These are phyloP conservation scores for Brassica carinata DNA, from an alignment of 345 rosid genomes.

Conservation along the genomic window DNA sequence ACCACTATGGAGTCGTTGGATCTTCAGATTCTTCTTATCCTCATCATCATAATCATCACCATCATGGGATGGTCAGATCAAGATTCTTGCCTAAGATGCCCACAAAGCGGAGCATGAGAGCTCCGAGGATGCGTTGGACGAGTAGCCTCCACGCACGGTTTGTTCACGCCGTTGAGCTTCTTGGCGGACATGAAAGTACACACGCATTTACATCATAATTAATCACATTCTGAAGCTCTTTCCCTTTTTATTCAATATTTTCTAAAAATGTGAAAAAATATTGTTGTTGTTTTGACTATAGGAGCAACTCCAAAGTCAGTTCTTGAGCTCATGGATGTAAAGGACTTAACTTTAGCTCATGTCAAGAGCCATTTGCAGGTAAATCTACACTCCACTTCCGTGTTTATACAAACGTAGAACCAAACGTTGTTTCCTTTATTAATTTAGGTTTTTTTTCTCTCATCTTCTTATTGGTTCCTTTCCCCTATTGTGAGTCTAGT, in stretches of 20 bases:
- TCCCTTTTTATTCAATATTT: neutral
- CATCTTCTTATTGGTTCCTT: constrained; percentile 22
- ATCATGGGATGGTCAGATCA: constrained; percentile 63
- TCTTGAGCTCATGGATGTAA: constrained; percentile 88
- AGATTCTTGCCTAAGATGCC: constrained; percentile 72
- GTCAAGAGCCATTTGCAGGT: constrained; percentile 96
- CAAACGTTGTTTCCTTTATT: neutral
- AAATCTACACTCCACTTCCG: constrained; percentile 20
- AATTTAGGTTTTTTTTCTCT: neutral
- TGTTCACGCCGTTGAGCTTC: constrained; percentile 87
- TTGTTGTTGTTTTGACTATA: constrained; percentile 29
- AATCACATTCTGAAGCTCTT: neutral
- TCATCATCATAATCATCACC: constrained; percentile 45
- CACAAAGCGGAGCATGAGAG: constrained; percentile 79
- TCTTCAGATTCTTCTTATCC: constrained; percentile 50
- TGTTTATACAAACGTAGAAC: neutral
- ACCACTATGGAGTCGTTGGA: constrained; percentile 56
- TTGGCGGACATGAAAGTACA: constrained; percentile 94
- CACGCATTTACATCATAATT: neutral
- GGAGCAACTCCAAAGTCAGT: constrained; percentile 95
- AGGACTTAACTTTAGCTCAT: constrained; percentile 88
- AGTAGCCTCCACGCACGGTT: constrained; percentile 85
- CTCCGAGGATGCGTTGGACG: constrained; percentile 93
- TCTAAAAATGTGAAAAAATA: neutral
- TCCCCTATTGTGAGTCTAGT: constrained; percentile 12